Base-by-base conservation (phyloP, 495 filamentous ascomycete genomes). In the Thozetella sp. region DNA sequence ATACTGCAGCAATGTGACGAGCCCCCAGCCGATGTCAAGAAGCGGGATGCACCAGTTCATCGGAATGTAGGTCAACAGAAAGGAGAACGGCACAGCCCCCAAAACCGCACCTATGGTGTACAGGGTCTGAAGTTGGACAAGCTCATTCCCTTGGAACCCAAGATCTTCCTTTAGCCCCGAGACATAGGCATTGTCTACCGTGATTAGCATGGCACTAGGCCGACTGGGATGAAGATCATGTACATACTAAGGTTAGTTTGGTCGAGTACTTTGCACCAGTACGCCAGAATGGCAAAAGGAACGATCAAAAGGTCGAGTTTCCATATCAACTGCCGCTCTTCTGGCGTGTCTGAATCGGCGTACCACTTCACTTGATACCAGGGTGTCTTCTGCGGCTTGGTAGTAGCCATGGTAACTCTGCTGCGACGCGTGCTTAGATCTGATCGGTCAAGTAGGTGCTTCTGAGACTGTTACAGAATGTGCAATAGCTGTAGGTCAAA, bases 91-190 rank as follows among this genome's bases (percentile, higher is more conserved):
- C 22, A 84, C 60, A 60, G 80, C 80, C 25, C 78, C 78, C 1
- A 81, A 40, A n/a, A 82, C 80, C 11, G 76, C 76, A 15, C 81
- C 81, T 37, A 84, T 60, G 15, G 75, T 79, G 61, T 81, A 83
- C 51, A 80, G 65, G 1, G 77, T 81, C 53, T 79, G 75, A 6
- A 80, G 70, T 22, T 79, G 70, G 19, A 80, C 73, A 23, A 81
- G 72, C 63, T 83, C 68, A 65, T 83, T 82, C 45, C 78, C 78
- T 10, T 76, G 48, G 51, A 83, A 70, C 2, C 62, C 58, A 13
- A 76, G 69, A 25, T 72, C 67, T 55, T 75, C 71, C 51, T 73
- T 70, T 46, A 76, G 56, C 17, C 73, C 73, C 13, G 72, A 66
- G 22, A 74, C 68, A 59, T 75, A 75, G 22, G 72, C 74, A 63